These are phyloP conservation scores for Schizopora paradoxa DNA, from an alignment of 1,284 basidiomycete genomes.

Conservation along the genomic window DNA sequence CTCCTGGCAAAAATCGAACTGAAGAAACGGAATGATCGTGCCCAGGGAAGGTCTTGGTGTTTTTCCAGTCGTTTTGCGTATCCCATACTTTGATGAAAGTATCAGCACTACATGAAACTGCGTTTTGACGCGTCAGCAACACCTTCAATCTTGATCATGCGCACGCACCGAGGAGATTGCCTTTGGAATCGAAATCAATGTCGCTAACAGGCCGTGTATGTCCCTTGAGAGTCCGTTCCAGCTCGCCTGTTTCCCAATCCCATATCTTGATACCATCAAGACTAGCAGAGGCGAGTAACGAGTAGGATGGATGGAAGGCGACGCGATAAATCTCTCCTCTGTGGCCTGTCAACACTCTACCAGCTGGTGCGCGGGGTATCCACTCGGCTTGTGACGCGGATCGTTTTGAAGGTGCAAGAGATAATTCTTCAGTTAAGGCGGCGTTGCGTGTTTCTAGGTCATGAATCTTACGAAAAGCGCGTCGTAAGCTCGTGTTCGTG, in stretches of 20 bases:
- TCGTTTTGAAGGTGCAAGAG: constrained; percentile 34
- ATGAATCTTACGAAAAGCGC: constrained; percentile 47
- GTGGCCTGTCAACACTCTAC: constrained; percentile 63
- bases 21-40: constrained; percentile 75
- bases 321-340: constrained; percentile 57
- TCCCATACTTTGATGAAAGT: constrained; percentile 80
- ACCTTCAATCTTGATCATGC: background rate
- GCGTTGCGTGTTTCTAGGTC: constrained; percentile 66
- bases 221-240: constrained; percentile 72
- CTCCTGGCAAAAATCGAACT: constrained; percentile 68
- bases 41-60: constrained; percentile 65
- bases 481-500: background rate
- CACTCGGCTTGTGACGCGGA: constrained; percentile 46
- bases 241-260: constrained; percentile 82
- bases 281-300: constrained; percentile 59
- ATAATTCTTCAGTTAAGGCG: constrained; percentile 57
- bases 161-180: constrained; percentile 55
- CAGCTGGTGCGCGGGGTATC: constrained; percentile 60
- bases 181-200: constrained; percentile 68
- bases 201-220: constrained; percentile 74
- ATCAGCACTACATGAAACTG: constrained; percentile 71
- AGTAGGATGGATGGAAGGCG: constrained; percentile 71
- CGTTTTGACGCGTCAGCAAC: constrained; percentile 9
- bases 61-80: constrained; percentile 67
- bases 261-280: constrained; percentile 76